Base-by-base conservation (phyloP, 768 basidiomycete genomes). In the Lyophyllum atratum region DNA sequence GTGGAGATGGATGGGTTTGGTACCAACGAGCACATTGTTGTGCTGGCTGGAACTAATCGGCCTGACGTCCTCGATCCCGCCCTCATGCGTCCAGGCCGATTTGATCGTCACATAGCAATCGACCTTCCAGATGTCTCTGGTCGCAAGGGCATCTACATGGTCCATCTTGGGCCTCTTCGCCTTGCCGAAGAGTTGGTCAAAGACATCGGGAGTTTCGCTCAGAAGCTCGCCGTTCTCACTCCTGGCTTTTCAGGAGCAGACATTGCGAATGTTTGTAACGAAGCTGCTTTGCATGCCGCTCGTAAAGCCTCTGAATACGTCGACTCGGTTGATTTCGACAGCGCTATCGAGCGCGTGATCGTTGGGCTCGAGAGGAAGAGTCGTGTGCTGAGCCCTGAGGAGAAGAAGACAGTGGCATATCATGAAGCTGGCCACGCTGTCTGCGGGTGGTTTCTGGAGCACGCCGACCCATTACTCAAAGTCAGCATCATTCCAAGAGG, bases 1-100 rank as follows among this genome's bases (percentile, higher is more conserved):
- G 97, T 98, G 52, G 96, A 99, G 77, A 98, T 99, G 97, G 97
- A 99, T 71, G 97, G 97, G 25, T 99, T 99, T 74, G 90, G 92
- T 37, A 96, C 95, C n/a, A 85, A 90, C 59, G 95, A 98, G 70
- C 94, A 98, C 66, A 87, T 99, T 57, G 96, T 98, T 49, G 89
- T 99, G 17, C 83, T 99, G 47, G 93, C 97, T 0, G 97, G 97
- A 56, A 99, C 97, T 19, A 99, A 99, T 76, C 77, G 97, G 63
- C 91, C 95, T 8, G 97, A 99, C 68, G 95, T 98, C 25, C 89
- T 99, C 50, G 97, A 99, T 68, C 80, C 87, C 39, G 97, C 97
- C 0, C 83, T 99, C 60, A 86, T 98, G 85, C 93, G 97, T 40
- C 97, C 97, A 10, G 97, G 97, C 49, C 91, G 97, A 22, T 98